Evolutionary conservation across 2,329 filamentous ascomycete genomes (phyloP).

Genomic region (Stachybotrys elegans): DNA sequence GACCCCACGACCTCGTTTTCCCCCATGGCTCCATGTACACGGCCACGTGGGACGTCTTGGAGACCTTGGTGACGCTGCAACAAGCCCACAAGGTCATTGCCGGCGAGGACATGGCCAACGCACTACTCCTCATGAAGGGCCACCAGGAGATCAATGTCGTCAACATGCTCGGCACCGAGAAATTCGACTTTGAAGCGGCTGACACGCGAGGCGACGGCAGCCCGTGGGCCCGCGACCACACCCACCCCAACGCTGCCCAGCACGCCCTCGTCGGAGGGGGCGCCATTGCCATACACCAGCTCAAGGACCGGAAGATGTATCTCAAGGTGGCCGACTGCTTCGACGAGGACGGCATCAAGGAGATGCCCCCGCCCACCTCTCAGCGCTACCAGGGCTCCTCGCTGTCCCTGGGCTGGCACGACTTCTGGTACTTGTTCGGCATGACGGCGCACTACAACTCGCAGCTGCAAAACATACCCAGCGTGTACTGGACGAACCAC

Average conservation of each 20-base stretch:
- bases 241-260: conserved; percentile 16
- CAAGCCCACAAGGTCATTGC: conserved; percentile 17
- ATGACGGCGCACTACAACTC: conserved; percentile 11
- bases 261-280: conserved; percentile 18
- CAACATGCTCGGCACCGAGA: conserved; percentile 22
- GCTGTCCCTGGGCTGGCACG: conserved; percentile 13
- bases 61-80: conserved; percentile 20
- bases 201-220: conserved; percentile 21
- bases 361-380: conserved; percentile 9
- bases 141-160: conserved; percentile 17
- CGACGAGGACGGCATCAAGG: conserved; percentile 19
- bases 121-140: conserved; percentile 21
- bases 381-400: neutral
- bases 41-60: conserved; percentile 25
- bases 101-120: conserved; percentile 24
- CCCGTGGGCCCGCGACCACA: conserved; percentile 19
- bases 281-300: conserved; percentile 20
- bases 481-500: conserved; percentile 12
- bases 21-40: conserved; percentile 29
- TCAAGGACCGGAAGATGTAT: conserved; percentile 19
- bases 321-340: conserved; percentile 24
- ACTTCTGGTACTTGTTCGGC: conserved; percentile 17
- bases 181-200: conserved; percentile 23
- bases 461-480: conserved; percentile 17
- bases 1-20: conserved; percentile 17